A percentile compares a stretch with the other conserved stretches of the same genome.
Conservation (phyloP, 2,329 filamentous ascomycete species). For the Xylaria sp. region DNA sequence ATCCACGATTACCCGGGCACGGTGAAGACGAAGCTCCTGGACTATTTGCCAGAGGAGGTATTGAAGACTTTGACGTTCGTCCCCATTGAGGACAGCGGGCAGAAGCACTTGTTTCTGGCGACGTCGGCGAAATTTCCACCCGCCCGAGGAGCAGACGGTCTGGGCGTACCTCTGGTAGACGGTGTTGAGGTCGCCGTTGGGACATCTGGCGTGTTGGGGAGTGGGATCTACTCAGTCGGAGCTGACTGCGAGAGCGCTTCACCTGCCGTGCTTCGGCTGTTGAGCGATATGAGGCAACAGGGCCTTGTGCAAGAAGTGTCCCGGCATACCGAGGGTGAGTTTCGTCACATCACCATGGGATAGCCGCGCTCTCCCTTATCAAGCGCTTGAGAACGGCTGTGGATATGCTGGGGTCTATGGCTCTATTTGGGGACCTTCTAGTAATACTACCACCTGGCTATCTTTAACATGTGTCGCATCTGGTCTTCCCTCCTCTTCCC, state of each 20-base stretch:
- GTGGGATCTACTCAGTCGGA: slow-evolving; percentile 34
- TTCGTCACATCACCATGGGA: slow-evolving; percentile 16
- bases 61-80: slow-evolving; percentile 20
- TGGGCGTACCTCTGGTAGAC: slow-evolving; percentile 19
- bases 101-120: slow-evolving; percentile 33
- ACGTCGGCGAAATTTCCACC: slow-evolving; percentile 34
- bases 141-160: neutral
- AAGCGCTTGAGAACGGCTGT: neutral
- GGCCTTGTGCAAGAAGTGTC: slow-evolving; percentile 29
- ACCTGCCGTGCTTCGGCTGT: slow-evolving; percentile 2
- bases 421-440: neutral
- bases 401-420: neutral
- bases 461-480: neutral
- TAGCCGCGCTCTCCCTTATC: neutral
- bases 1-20: slow-evolving; percentile 36
- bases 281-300: slow-evolving; percentile 13
- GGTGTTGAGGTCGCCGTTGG: slow-evolving; percentile 22
- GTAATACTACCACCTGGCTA: neutral
- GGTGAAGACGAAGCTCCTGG: slow-evolving; percentile 33
- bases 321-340: slow-evolving; percentile 34
- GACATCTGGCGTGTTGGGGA: slow-evolving; percentile 21
- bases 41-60: slow-evolving; percentile 28
- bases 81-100: slow-evolving; percentile 29
- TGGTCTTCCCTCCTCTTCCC: too few species aligned
- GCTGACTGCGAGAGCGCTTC: slow-evolving; percentile 28